Evolutionary conservation across 2,329 filamentous ascomycete species (phyloP).

Genomic region (Calonectria pseudoreteaudii): DNA sequence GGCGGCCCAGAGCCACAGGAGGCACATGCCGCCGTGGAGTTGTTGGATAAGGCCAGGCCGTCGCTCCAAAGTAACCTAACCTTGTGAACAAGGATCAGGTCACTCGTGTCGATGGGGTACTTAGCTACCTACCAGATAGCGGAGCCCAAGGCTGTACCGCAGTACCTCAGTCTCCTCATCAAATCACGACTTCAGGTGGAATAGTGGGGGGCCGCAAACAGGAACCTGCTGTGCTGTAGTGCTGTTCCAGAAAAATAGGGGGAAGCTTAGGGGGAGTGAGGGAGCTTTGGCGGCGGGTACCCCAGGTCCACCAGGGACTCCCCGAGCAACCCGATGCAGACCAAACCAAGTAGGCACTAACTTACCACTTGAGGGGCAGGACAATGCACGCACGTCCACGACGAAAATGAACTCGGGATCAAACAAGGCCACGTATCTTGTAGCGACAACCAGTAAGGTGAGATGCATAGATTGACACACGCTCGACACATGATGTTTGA

Average conservation of each 20-base stretch:
- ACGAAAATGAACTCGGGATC: slow-evolving; percentile 17
- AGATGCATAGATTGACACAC: background rate
- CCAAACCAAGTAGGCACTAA: background rate
- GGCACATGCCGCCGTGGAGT: slow-evolving; percentile 30
- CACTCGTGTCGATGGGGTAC: slow-evolving; percentile 12
- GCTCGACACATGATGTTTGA: background rate
- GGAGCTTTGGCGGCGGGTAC: slow-evolving; percentile 13
- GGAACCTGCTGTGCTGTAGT: slow-evolving; percentile 31
- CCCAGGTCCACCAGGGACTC: slow-evolving; percentile 16
- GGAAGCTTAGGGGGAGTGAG: slow-evolving; percentile 12
- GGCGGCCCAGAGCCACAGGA: slow-evolving; percentile 24
- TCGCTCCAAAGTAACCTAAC: slow-evolving; percentile 18
- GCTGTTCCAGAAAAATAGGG: slow-evolving; percentile 44
- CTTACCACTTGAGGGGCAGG: slow-evolving; percentile 11
- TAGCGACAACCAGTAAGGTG: background rate
- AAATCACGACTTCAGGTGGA: slow-evolving; percentile 28
- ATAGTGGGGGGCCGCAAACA: slow-evolving; percentile 28
- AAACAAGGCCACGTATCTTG: slow-evolving; percentile 22
- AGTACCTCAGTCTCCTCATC: background rate
- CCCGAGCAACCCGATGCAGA: slow-evolving; percentile 16
- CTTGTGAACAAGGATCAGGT: slow-evolving; percentile 18
- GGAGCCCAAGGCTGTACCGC: background rate
- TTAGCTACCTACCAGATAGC: slow-evolving; percentile 4
- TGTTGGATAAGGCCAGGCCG: slow-evolving; percentile 26
- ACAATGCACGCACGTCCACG: slow-evolving; percentile 1